These are phyloP conservation scores for Tilletia caries DNA, from an alignment of 1,284 basidiomycete genomes.

Conservation along the genomic window DNA sequence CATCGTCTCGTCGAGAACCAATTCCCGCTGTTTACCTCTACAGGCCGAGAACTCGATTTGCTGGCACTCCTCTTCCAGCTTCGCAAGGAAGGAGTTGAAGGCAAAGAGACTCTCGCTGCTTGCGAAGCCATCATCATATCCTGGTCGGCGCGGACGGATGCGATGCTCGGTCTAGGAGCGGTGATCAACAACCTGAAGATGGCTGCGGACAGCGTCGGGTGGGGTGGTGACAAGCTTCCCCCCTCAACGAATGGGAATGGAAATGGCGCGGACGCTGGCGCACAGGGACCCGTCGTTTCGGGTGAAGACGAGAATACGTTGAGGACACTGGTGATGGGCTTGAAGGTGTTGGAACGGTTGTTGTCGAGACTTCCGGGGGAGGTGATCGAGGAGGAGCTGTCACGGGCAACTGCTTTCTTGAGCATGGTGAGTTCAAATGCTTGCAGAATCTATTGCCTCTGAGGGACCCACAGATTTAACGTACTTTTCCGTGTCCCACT, in stretches of 20 bases:
- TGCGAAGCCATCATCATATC: slow-evolving; percentile 25
- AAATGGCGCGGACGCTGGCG: not conserved
- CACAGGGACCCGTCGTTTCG: not conserved
- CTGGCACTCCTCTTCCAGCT: slow-evolving; percentile 20
- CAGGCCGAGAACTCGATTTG: slow-evolving; percentile 23
- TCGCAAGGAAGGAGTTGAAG: not conserved
- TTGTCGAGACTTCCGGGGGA: slow-evolving; percentile 29
- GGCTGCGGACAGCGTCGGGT: not conserved
- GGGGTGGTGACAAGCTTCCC: not conserved
- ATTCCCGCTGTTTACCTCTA: slow-evolving; percentile 25
- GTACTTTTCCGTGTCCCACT: too few relatives aligned
- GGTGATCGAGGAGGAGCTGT: slow-evolving; percentile 37
- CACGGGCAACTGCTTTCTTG: slow-evolving; percentile 13
- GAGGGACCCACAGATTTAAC: too few relatives aligned
- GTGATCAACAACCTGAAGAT: slow-evolving; percentile 15
- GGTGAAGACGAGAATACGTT: slow-evolving; percentile 9
- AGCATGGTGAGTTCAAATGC: slow-evolving; percentile 9
- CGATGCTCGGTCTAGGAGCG: slow-evolving; percentile 30
- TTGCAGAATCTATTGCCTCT: too few relatives aligned
- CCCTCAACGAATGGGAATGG: not conserved
- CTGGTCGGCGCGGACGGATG: slow-evolving; percentile 23
- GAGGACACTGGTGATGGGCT: slow-evolving; percentile 13
- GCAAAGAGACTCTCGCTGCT: slow-evolving; percentile 11
- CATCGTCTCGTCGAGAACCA: slow-evolving; percentile 35
- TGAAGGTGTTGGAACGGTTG: slow-evolving; percentile 20